phyloP scores from a whole-genome alignment of 495 filamentous ascomycete genomes.

The Podospora pseudopauciseta region DNA sequence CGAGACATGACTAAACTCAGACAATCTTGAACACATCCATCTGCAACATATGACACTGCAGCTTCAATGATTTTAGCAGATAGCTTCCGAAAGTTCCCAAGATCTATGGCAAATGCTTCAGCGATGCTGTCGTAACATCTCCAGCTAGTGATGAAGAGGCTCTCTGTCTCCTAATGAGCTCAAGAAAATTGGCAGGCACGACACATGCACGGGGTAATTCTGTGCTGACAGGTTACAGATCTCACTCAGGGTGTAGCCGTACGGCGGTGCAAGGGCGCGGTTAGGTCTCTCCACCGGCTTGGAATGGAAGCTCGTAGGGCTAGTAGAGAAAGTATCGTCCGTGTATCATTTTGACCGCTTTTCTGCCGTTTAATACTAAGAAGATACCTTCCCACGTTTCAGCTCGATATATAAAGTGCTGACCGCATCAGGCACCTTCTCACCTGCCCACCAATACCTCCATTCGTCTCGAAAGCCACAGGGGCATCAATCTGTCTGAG shows the following conservation, averaged over 20 bases:
- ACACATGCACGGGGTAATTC: background rate
- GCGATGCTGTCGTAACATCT: background rate
- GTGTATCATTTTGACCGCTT: background rate
- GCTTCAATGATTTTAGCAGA: background rate
- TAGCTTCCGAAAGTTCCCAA: background rate
- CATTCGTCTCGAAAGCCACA: background rate
- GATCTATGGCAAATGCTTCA: background rate
- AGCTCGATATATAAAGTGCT: constrained; percentile 26
- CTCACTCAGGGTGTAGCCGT: background rate
- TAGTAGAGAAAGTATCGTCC: background rate
- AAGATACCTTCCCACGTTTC: constrained; percentile 8
- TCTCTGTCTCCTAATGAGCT: background rate
- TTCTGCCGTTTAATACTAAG: background rate
- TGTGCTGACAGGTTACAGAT: constrained; percentile 1
- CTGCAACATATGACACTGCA: background rate
- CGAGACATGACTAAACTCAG: background rate
- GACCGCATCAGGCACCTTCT: constrained; percentile 14
- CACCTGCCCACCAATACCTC: constrained; percentile 1
- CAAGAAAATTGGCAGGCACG: background rate
- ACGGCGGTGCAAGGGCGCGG: constrained; percentile 1
- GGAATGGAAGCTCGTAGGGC: constrained; percentile 4
- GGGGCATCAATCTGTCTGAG: background rate
- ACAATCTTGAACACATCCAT: background rate
- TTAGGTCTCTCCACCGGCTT: background rate
- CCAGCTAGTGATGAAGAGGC: background rate